A percentile compares a stretch with the other conserved stretches of the same genome.
Conservation (phyloP, 495 filamentous ascomycete species). For the Jackrogersella multiformis region DNA sequence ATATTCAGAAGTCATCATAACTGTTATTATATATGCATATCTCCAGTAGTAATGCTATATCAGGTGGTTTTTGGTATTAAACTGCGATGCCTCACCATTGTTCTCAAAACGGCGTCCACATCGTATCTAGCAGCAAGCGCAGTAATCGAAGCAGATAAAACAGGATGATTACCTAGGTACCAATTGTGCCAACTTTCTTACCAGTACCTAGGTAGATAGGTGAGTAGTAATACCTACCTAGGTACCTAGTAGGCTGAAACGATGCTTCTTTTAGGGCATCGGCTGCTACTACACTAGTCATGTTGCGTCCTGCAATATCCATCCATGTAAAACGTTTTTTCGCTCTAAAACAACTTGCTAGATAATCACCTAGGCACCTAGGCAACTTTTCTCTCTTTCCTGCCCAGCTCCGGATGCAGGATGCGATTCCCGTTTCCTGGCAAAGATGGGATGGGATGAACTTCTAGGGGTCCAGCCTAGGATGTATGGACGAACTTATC, state of each 20-base stretch:
- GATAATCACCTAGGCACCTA: conserved; percentile 21
- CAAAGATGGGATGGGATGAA: conserved; percentile 37
- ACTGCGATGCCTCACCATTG: neutral
- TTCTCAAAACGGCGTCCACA: neutral
- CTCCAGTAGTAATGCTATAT: neutral
- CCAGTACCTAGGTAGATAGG: conserved; percentile 12
- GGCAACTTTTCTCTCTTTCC: conserved; percentile 9
- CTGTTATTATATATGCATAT: neutral
- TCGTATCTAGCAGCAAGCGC: neutral
- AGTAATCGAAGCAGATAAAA: conserved; percentile 31
- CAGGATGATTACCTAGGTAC: conserved; percentile 11
- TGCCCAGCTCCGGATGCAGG: conserved; percentile 17
- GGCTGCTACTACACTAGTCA: conserved; percentile 19
- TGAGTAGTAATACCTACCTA: neutral
- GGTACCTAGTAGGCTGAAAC: conserved; percentile 26
- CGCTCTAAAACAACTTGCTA: conserved; percentile 35
- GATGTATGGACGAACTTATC: neutral
- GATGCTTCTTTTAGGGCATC: conserved; percentile 1
- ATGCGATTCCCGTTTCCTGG: conserved; percentile 19
- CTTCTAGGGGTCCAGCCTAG: conserved; percentile 11
- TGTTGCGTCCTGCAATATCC: conserved; percentile 27
- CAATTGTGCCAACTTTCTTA: conserved; percentile 20
- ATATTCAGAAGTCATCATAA: neutral
- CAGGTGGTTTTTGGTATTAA: neutral
- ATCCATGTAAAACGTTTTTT: conserved; percentile 31